A percentile compares a stretch with the other conserved stretches of the same genome.
These are phyloP conservation scores for Microsporum canis DNA, from an alignment of 2,329 filamentous ascomycete species.

Conservation along the genomic window DNA sequence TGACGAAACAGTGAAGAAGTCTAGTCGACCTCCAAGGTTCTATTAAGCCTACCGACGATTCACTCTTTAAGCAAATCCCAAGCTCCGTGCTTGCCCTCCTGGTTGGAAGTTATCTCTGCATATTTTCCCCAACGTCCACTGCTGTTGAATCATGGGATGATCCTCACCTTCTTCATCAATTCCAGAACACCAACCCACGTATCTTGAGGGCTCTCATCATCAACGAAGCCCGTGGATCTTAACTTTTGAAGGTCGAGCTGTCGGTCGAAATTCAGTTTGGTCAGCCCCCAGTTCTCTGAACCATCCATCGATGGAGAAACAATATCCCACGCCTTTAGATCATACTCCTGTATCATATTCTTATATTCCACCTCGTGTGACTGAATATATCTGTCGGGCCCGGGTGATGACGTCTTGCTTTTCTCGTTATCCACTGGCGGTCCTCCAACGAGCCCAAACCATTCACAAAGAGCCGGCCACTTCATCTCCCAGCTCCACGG, in stretches of 20 bases:
- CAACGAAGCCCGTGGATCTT: slow-evolving; percentile 9
- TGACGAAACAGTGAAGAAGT: not conserved
- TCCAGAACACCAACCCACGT: slow-evolving; percentile 11
- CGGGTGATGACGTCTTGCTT: slow-evolving; percentile 4
- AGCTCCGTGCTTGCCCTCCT: not conserved
- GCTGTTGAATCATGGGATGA: slow-evolving; percentile 7
- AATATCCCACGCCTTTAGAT: slow-evolving; percentile 10
- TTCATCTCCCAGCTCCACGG: slow-evolving; percentile 12
- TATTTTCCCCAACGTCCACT: not conserved
- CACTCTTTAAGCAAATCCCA: not conserved
- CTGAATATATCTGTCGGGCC: slow-evolving; percentile 11
- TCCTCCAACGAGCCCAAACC: slow-evolving; percentile 11
- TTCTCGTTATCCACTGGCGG: slow-evolving; percentile 11
- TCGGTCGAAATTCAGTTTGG: slow-evolving; percentile 11
- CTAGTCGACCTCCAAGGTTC: not conserved
- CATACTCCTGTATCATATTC: slow-evolving; percentile 10
- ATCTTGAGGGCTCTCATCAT: slow-evolving; percentile 8
- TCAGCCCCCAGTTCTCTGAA: slow-evolving; percentile 13
- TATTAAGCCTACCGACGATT: not conserved
- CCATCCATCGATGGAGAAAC: slow-evolving; percentile 12
- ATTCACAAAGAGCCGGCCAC: slow-evolving; percentile 12
- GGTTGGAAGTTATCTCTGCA: not conserved
- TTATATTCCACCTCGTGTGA: slow-evolving; percentile 9
- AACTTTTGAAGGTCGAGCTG: slow-evolving; percentile 11
- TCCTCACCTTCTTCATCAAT: slow-evolving; percentile 10